Evolutionary conservation across 139 green algal genomes (phyloP).

Genomic region (Pycnococcus provasolii): DNA sequence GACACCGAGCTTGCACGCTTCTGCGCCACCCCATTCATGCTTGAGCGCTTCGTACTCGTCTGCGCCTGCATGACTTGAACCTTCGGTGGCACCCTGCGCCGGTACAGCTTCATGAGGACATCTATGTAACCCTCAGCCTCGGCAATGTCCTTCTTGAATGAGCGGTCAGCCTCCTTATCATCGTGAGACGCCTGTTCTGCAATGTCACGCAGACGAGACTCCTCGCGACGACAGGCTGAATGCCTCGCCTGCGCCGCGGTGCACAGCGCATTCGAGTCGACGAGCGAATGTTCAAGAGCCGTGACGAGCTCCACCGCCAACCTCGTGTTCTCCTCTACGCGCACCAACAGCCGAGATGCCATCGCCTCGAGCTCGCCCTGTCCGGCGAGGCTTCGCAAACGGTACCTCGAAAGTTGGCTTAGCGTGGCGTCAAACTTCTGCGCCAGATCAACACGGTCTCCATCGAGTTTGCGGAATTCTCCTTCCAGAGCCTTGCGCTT

Average conservation of each 20-base stretch:
- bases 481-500: conserved; percentile 4
- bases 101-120: conserved; percentile 7
- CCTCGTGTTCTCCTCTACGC: background rate
- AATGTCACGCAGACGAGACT: background rate
- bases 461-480: conserved; percentile 11
- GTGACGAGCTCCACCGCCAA: background rate
- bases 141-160: conserved; percentile 21
- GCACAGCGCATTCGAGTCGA: background rate
- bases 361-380: conserved; percentile 1
- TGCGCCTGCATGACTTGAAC: no score
- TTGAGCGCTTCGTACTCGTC: no score
- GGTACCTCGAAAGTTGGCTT: background rate
- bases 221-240: conserved; percentile 2
- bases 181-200: conserved; percentile 6
- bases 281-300: background rate
- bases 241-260: background rate
- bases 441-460: background rate
- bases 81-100: background rate
- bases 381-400: background rate
- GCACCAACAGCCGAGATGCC: background rate
- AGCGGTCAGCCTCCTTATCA: conserved; percentile 17
- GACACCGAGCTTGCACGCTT: no score
- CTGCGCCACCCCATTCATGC: no score
- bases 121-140: conserved; percentile 15
- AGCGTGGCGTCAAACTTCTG: background rate